A percentile compares a stretch with the other conserved stretches of the same genome.
Evolutionary conservation across 768 basidiomycete genomes (phyloP).

Genomic region (Tricholomella constricta): DNA sequence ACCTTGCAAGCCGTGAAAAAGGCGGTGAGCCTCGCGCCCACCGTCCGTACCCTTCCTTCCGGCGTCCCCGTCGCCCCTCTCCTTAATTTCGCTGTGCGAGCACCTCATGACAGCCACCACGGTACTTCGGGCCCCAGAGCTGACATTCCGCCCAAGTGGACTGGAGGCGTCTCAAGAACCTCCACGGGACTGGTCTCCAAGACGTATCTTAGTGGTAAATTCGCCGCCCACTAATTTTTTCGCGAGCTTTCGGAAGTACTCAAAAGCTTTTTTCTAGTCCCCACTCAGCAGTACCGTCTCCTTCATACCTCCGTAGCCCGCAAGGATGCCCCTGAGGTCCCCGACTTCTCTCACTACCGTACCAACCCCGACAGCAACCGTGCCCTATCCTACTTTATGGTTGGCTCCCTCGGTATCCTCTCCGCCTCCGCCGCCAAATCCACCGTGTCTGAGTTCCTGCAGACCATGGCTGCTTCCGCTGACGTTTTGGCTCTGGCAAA

Average conservation of each 20-base stretch:
- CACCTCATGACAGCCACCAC: constrained; percentile 62
- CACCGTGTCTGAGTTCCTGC: constrained; percentile 89
- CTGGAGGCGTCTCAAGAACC: constrained; percentile 54
- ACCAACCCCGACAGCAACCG: constrained; percentile 69
- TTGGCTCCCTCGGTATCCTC: constrained; percentile 89
- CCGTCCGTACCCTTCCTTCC: constrained; percentile 73
- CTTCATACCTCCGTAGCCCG: constrained; percentile 74
- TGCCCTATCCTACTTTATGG: constrained; percentile 86
- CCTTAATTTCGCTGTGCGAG: constrained; percentile 72
- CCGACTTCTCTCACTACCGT: constrained; percentile 86
- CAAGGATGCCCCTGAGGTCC: constrained; percentile 78
- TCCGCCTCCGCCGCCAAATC: constrained; percentile 95
- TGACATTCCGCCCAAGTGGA: constrained; percentile 65
- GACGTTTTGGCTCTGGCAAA: constrained; percentile 98
- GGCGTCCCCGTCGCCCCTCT: constrained; percentile 79
- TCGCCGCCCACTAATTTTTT: constrained; percentile 10
- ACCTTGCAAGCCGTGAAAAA: constrained; percentile 76
- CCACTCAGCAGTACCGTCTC: constrained; percentile 66
- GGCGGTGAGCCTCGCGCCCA: constrained; percentile 79
- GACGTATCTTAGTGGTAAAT: constrained; percentile 64
- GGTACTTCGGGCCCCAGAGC: constrained; percentile 54
- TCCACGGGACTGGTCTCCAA: constrained; percentile 62
- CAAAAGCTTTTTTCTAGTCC: constrained; percentile 36
- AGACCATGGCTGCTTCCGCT: constrained; percentile 95
- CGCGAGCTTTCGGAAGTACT: not conserved